These are phyloP conservation scores for Mycosphaerella sp. DNA, from an alignment of 2,329 filamentous ascomycete species.

Conservation along the genomic window DNA sequence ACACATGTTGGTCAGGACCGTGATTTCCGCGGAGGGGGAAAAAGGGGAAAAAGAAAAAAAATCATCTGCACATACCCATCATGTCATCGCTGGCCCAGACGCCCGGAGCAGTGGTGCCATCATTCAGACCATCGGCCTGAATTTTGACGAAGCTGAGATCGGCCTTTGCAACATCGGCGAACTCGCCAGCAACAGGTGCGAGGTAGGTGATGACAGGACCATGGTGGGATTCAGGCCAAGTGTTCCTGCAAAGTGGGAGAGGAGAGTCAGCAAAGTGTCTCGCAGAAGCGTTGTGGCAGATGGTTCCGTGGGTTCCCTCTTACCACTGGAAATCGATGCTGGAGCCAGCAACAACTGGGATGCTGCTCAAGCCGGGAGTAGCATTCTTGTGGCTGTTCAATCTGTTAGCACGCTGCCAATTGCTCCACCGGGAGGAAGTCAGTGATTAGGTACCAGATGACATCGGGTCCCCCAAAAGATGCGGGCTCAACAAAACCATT, in stretches of 20 bases:
- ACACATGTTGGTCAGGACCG: not conserved
- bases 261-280: too few species aligned
- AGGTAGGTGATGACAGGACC: slow-evolving; percentile 60
- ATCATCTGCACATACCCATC: slow-evolving; percentile 28
- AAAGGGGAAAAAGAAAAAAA: not conserved
- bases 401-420: slow-evolving; percentile 27
- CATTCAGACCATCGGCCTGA: slow-evolving; percentile 48
- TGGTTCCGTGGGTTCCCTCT: too few species aligned
- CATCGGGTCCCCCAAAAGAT: slow-evolving; percentile 24
- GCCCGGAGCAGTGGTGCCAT: slow-evolving; percentile 35
- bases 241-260: slow-evolving; percentile 16
- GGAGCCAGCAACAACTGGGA: slow-evolving; percentile 51
- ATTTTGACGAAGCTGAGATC: slow-evolving; percentile 60
- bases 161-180: slow-evolving; percentile 48
- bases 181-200: slow-evolving; percentile 53
- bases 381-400: slow-evolving; percentile 46
- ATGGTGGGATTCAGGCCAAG: slow-evolving; percentile 42
- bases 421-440: slow-evolving; percentile 16
- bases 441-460: slow-evolving; percentile 20
- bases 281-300: too few species aligned
- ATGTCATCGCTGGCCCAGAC: slow-evolving; percentile 52
- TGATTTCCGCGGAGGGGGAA: not conserved
- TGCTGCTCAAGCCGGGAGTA: slow-evolving; percentile 46
- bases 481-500: slow-evolving; percentile 29
- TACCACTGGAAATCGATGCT: slow-evolving; percentile 48